These are phyloP conservation scores for Lentinula sp. DNA, from an alignment of 768 basidiomycete genomes.

Conservation along the genomic window DNA sequence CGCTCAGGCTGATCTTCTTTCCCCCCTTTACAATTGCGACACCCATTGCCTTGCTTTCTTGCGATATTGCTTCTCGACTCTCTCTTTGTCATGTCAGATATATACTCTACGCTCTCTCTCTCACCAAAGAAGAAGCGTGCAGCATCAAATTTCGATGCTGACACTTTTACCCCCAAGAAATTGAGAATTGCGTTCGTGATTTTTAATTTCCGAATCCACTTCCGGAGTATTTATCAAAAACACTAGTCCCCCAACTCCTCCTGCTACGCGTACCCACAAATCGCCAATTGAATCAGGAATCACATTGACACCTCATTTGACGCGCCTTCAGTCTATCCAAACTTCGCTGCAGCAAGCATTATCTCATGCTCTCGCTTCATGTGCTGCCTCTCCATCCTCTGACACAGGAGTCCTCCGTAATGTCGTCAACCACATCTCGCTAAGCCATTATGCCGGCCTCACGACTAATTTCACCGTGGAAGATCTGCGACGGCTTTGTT, in stretches of 20 bases:
- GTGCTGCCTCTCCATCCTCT: slow-evolving; percentile 67
- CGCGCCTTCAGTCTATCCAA: slow-evolving; percentile 58
- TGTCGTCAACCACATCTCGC: slow-evolving; percentile 71
- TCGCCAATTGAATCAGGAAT: slow-evolving; percentile 12
- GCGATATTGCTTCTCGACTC: slow-evolving; percentile 12
- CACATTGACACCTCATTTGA: slow-evolving; percentile 49
- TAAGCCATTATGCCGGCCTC: slow-evolving; percentile 64
- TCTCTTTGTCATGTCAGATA: slow-evolving; percentile 40
- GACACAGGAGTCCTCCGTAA: slow-evolving; percentile 74
- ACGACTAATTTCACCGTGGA: slow-evolving; percentile 57
- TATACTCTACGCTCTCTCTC: slow-evolving; percentile 55
- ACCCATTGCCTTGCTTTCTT: slow-evolving; percentile 3
- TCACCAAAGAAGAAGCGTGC: slow-evolving; percentile 69
- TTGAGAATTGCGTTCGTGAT: slow-evolving; percentile 46
- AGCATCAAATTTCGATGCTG: slow-evolving; percentile 47
- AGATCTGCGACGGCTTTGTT: slow-evolving; percentile 72
- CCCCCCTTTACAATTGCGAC: not conserved
- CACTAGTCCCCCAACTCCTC: slow-evolving; percentile 53
- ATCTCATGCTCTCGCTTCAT: slow-evolving; percentile 80
- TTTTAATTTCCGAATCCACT: not conserved
- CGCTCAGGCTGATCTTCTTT: too few relatives aligned
- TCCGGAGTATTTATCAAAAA: not conserved
- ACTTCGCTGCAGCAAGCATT: slow-evolving; percentile 75
- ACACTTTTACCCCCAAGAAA: slow-evolving; percentile 64
- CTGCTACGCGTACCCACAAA: slow-evolving; percentile 37